Percentiles rank a stretch among this genome's conserved stretches.
Evolutionary conservation across 305 asterid species (phyloP).

Genomic region (Solanum chacoense): DNA sequence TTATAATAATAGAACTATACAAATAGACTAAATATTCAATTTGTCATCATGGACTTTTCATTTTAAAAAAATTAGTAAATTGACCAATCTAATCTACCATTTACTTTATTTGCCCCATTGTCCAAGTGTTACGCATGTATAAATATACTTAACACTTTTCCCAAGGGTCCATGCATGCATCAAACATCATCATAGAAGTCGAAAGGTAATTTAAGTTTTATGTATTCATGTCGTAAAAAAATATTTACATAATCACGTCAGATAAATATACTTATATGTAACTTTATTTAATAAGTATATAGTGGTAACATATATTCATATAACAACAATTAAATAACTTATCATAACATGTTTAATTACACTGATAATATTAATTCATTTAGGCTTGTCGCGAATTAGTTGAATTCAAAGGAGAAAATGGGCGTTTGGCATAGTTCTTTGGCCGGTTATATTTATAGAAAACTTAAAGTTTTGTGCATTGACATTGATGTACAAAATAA

Average conservation of each 20-base stretch:
- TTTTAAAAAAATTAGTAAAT: background rate
- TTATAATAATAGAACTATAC: background rate
- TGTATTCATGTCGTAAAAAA: background rate
- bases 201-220: background rate
- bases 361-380: background rate
- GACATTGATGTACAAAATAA: background rate
- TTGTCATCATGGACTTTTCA: background rate
- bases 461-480: no score
- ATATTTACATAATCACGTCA: background rate
- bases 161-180: background rate
- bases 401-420: background rate
- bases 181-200: background rate
- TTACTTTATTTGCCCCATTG: background rate
- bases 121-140: background rate
- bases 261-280: background rate
- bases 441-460: background rate
- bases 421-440: background rate
- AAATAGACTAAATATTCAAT: background rate
- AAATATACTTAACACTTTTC: background rate
- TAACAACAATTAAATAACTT: background rate
- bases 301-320: background rate
- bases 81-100: background rate
- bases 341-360: background rate
- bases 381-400: background rate
- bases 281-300: background rate